A percentile compares a stretch with the other conserved stretches of the same genome.
Conservation (phyloP, 257 asterid species). For the Salvia rosmarinus region DNA sequence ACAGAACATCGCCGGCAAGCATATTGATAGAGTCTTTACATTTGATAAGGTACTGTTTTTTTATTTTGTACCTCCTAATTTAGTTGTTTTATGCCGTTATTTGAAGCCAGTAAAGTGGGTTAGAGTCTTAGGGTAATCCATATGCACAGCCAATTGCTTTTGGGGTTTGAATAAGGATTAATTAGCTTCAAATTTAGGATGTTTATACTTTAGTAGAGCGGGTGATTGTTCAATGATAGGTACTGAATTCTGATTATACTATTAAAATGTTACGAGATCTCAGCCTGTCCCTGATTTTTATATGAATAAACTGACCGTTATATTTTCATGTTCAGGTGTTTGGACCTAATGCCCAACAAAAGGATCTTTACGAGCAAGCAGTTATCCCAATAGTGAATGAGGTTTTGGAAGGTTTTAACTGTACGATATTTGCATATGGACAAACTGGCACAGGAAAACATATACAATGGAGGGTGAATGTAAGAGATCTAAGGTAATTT, state of each 20-base stretch:
- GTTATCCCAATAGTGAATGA: constrained; percentile 82
- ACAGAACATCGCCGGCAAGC: constrained; percentile 89
- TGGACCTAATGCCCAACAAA: constrained; percentile 83
- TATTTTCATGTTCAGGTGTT: constrained; percentile 57
- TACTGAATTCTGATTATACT: not conserved
- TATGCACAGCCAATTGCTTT: not conserved
- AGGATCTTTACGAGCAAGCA: constrained; percentile 83
- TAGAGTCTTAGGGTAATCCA: not conserved
- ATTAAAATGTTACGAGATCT: too few species aligned
- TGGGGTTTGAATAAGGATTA: not conserved
- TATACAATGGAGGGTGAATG: constrained; percentile 95
- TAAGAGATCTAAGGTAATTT: constrained; percentile 74
- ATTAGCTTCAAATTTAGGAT: not conserved
- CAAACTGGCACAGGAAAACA: constrained; percentile 92
- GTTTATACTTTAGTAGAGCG: not conserved
- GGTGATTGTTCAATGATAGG: not conserved
- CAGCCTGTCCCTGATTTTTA: not conserved
- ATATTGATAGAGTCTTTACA: constrained; percentile 76
- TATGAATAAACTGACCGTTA: not conserved
- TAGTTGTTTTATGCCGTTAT: too few species aligned
- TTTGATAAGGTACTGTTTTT: constrained; percentile 71
- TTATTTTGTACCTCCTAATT: not conserved
- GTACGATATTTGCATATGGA: constrained; percentile 89
- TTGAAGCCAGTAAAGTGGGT: constrained; percentile 20
- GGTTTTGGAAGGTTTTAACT: constrained; percentile 85